Evolutionary conservation across 345 rosid species (phyloP).

Genomic region (Arabidopsis arenosa): DNA sequence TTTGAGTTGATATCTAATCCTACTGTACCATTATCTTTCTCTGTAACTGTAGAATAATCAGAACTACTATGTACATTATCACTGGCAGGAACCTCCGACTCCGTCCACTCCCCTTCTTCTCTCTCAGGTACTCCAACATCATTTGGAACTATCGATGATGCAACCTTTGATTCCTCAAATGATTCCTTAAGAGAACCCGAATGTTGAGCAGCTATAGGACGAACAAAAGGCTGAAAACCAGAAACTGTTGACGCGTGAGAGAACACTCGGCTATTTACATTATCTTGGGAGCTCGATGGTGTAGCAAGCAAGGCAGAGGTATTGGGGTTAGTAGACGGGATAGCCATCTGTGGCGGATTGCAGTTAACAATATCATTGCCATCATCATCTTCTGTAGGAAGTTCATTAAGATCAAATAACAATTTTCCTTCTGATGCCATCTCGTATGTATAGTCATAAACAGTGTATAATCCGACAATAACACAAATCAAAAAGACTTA

Average conservation of each 20-base stretch:
- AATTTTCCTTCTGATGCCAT: conserved; percentile 91
- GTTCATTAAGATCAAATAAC: conserved; percentile 98
- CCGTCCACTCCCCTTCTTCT: conserved; percentile 99
- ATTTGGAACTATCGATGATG: conserved; percentile 43
- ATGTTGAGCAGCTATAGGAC: conserved; percentile 47
- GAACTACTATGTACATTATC: conserved; percentile 34
- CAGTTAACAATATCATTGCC: conserved; percentile 54
- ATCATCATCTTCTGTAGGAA: conserved; percentile 69
- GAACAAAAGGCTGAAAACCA: conserved; percentile 93
- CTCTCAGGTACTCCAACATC: conserved; percentile 59
- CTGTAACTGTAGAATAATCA: conserved; percentile 47
- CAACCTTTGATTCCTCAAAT: conserved; percentile 47
- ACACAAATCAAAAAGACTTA: conserved; percentile 23
- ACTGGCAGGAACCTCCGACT: conserved; percentile 56
- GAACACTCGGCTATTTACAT: conserved; percentile 63
- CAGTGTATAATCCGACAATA: conserved; percentile 38
- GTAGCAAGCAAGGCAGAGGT: conserved; percentile 57
- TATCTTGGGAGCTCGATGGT: conserved; percentile 55
- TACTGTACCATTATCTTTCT: conserved; percentile 44
- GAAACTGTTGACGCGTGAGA: conserved; percentile 79
- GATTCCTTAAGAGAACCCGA: conserved; percentile 48
- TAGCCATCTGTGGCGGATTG: conserved; percentile 65
- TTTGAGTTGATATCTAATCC: conserved; percentile 48
- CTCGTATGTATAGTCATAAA: conserved; percentile 79
- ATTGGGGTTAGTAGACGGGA: conserved; percentile 53